Evolutionary conservation across 176 grass and related monocot genomes (phyloP).

Genomic region (Oryza nivara): DNA sequence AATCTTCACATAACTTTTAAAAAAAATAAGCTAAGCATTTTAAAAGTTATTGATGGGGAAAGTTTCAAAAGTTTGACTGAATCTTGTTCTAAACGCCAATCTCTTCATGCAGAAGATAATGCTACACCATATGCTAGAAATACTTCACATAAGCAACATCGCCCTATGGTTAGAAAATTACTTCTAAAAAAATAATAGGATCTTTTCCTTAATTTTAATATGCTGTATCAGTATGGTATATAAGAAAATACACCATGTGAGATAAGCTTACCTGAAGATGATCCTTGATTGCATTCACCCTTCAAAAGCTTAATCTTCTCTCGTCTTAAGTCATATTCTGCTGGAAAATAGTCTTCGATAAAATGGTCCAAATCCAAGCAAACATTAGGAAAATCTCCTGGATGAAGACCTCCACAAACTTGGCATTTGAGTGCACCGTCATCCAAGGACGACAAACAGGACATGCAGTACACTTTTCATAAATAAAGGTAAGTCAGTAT

Average conservation of each 20-base stretch:
- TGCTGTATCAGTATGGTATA: constrained; percentile 9
- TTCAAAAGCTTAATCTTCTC: constrained; percentile 53
- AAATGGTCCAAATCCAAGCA: constrained; percentile 86
- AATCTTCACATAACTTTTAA: too few relatives aligned
- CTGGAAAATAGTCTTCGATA: constrained; percentile 78
- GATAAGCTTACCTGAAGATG: constrained; percentile 67
- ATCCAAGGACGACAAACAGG: constrained; percentile 59
- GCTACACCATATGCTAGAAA: not conserved
- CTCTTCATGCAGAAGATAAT: constrained; percentile 12
- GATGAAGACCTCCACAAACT: constrained; percentile 74
- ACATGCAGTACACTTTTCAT: constrained; percentile 73
- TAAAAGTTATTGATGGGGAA: not conserved
- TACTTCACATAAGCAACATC: not conserved
- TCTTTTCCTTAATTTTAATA: constrained; percentile 1
- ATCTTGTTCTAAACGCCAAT: not conserved
- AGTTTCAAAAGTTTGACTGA: not conserved
- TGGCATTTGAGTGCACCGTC: constrained; percentile 64
- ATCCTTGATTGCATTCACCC: constrained; percentile 31
- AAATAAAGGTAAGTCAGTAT: constrained; percentile 38
- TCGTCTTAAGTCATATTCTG: constrained; percentile 66
- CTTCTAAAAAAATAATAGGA: not conserved
- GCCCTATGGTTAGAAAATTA: not conserved
- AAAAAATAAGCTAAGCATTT: not conserved
- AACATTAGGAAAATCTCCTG: constrained; percentile 79
- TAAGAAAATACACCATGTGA: constrained; percentile 6